Percentiles rank a stretch among this genome's conserved stretches.
Conservation (phyloP, 345 rosid genomes). For the Gossypium rotundifolium region DNA sequence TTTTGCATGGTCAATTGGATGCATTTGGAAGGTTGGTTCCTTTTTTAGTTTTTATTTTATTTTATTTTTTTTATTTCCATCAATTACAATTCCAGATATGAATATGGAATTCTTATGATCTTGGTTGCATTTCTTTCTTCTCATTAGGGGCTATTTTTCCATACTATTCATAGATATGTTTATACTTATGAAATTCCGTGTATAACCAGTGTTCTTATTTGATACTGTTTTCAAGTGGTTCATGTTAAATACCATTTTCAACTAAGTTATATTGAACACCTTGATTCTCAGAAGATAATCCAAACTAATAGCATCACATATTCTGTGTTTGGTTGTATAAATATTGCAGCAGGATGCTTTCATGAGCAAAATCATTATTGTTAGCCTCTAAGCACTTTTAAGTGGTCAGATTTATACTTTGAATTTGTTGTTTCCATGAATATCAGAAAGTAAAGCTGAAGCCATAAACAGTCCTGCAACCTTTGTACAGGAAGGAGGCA, state of each 20-base stretch:
- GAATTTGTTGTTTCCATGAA: neutral
- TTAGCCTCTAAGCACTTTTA: neutral
- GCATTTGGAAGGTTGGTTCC: slow-evolving; percentile 56
- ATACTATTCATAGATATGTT: neutral
- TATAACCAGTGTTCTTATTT: neutral
- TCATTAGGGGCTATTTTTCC: neutral
- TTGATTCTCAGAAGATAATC: neutral
- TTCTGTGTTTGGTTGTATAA: neutral
- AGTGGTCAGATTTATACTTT: neutral
- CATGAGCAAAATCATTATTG: neutral
- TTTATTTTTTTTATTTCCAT: neutral
- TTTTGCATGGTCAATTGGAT: slow-evolving; percentile 90
- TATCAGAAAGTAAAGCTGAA: neutral
- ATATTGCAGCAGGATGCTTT: neutral
- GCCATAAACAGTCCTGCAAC: neutral
- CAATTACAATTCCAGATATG: neutral
- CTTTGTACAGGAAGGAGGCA: neutral
- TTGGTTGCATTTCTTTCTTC: neutral
- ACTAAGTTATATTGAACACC: neutral
- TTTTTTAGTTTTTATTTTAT: neutral
- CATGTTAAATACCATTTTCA: neutral
- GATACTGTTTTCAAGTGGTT: neutral
- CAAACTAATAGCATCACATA: neutral
- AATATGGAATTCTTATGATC: neutral
- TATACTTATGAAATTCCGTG: neutral